Evolutionary conservation across 2,329 filamentous ascomycete genomes (phyloP), one percentile per base, ranked within the genome.

Genomic region (Talaromyces sp.): DNA sequence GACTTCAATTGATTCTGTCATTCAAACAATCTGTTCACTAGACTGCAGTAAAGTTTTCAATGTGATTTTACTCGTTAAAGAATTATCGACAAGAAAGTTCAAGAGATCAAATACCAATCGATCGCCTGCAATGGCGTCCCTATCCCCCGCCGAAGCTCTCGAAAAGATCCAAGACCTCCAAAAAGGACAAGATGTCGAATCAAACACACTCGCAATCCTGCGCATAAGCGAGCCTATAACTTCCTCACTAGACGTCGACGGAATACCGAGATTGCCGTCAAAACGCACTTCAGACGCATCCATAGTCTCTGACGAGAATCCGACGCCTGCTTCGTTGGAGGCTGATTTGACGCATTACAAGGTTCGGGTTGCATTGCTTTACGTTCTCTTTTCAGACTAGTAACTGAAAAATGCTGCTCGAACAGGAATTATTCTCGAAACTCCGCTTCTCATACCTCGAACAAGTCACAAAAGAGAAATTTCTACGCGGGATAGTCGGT

Each of bases 381-480:
- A 25, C 19, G 2, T 13, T 3, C 10, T 37, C 10, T 37, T 37
- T 11, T 3, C 1, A 13, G 35, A 11, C 11, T 37, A 37, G 13
- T 1, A 37, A 37, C 7, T 41, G 15, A 41, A 15, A 41, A 41
- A 13, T 47, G 8, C 1, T 22, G 22, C 11, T 49, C 31, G 10
- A 10, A 33, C 69, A 88, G 80, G 93, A 97, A 79, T 86, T 98
- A 22, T 99, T 98, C 79, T 90, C 92, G 49, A 98, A 99, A 80
- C 85, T 98, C 45, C 92, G 94, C 71, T 98, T 98, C 82, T 96
- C 91, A 69, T 98, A 98, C 79, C 90, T 97, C 71, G 95, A 99
- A 79, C 95, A 98, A 82, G 93, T 98, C 68, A 98, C 94, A 52
- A 99, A 98, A 80, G 95, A 99, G 77, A 96, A 97, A 74, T 98